A percentile compares a stretch with the other conserved stretches of the same genome.
These are phyloP conservation scores for Suhomyces sp. DNA, from an alignment of 805 yeast genomes.

Conservation along the genomic window DNA sequence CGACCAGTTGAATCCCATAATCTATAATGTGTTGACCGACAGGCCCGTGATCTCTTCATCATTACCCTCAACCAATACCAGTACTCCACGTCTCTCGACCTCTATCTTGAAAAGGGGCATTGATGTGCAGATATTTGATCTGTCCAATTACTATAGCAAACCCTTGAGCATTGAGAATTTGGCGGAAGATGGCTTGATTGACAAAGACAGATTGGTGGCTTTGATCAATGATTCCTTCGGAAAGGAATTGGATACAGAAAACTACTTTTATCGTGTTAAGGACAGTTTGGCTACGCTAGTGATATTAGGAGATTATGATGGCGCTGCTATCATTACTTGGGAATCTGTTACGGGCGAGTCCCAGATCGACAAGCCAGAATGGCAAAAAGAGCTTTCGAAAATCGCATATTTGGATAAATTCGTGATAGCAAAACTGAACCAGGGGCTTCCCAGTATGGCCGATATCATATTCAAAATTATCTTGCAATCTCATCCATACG, in stretches of 20 bases:
- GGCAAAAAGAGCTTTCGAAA: constrained; percentile 13
- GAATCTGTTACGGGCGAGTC: constrained; percentile 39
- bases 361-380: constrained; percentile 8
- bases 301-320: constrained; percentile 92
- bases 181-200: constrained; percentile 41
- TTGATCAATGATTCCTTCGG: constrained; percentile 81
- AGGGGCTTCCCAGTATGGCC: constrained; percentile 91
- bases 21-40: constrained; percentile 88
- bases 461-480: constrained; percentile 87
- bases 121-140: constrained; percentile 45
- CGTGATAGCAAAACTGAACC: constrained; percentile 79
- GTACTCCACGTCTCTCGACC: constrained; percentile 64
- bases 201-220: constrained; percentile 52
- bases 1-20: constrained; percentile 72
- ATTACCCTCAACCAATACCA: constrained; percentile 59
- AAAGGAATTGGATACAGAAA: constrained; percentile 58
- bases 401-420: constrained; percentile 90
- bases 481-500: constrained; percentile 62
- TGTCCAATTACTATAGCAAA: constrained; percentile 27
- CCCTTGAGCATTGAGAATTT: constrained; percentile 36
- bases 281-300: constrained; percentile 70
- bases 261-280: constrained; percentile 65
- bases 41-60: constrained; percentile 89
- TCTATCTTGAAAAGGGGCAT: constrained; percentile 79
- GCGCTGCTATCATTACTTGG: constrained; percentile 89